A percentile compares a stretch with the other conserved stretches of the same genome.
Conservation (phyloP, 257 asterid species). For the Echium plantagineum region DNA sequence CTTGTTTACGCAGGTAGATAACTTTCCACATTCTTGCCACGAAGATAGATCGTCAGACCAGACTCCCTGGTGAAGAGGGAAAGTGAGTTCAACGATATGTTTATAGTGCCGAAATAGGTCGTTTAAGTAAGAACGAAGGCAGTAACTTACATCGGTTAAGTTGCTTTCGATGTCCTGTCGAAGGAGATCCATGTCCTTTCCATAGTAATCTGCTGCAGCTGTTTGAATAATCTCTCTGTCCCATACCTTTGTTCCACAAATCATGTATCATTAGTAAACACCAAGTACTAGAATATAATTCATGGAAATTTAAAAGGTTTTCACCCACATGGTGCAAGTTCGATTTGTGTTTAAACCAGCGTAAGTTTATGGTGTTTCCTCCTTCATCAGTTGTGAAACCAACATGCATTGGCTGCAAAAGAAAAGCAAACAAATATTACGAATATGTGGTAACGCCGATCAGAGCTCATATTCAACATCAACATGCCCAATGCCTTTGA, state of each 20-base stretch:
- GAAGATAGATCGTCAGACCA: constrained; percentile 65
- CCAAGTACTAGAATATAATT: not conserved
- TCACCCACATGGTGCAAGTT: constrained; percentile 81
- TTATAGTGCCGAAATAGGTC: not conserved
- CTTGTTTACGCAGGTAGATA: constrained; percentile 56
- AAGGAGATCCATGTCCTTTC: constrained; percentile 63
- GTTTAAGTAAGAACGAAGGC: not conserved
- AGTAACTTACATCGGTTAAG: constrained; percentile 45
- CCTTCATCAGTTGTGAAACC: constrained; percentile 84
- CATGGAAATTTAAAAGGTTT: not conserved
- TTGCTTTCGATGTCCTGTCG: constrained; percentile 47
- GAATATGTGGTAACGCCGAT: not conserved
- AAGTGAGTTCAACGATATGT: not conserved
- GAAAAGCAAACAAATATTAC: not conserved
- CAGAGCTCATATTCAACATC: not conserved
- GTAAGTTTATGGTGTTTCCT: constrained; percentile 73
- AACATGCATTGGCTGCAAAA: constrained; percentile 76
- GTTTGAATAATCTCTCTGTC: constrained; percentile 89
- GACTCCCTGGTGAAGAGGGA: constrained; percentile 37
- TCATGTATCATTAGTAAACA: not conserved
- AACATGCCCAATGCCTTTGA: too few relatives aligned
- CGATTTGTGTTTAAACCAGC: constrained; percentile 90
- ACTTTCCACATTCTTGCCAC: constrained; percentile 59
- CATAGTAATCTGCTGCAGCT: constrained; percentile 73
- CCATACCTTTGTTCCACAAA: constrained; percentile 47